A percentile compares a stretch with the other conserved stretches of the same genome.
These are phyloP conservation scores for Leishmania braziliensis DNA, from an alignment of 208 protist genomes.

Conservation along the genomic window DNA sequence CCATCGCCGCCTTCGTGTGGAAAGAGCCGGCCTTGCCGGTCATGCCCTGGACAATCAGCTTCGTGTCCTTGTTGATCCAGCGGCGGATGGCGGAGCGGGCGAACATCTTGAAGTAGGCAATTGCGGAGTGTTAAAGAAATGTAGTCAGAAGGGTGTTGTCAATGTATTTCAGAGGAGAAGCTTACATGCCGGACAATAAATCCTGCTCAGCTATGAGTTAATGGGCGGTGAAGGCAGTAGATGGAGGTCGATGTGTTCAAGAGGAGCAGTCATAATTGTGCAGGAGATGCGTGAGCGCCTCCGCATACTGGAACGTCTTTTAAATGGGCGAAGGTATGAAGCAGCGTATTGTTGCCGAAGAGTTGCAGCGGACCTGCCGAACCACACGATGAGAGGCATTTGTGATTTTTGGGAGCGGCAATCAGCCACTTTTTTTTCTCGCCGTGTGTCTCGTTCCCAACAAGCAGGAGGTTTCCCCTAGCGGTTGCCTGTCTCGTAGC, in stretches of 20 bases:
- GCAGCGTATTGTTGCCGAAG: neutral
- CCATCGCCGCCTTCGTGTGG: slow-evolving; percentile 97
- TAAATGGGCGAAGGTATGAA: neutral
- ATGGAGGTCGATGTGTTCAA: neutral
- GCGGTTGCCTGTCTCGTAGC: neutral
- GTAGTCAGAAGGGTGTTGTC: neutral
- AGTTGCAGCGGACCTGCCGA: neutral
- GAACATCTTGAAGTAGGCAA: slow-evolving; percentile 45
- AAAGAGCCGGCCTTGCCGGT: slow-evolving; percentile 99
- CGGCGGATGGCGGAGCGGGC: slow-evolving; percentile 54
- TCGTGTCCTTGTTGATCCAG: slow-evolving; percentile 96
- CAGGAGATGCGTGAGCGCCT: neutral
- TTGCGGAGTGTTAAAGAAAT: neutral
- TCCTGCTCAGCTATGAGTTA: neutral
- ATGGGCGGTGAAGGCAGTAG: neutral
- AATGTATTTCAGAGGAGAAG: neutral
- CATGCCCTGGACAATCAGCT: slow-evolving; percentile 99
- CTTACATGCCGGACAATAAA: neutral
- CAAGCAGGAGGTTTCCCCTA: too few species aligned
- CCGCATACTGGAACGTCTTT: neutral
- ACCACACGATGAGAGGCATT: too few species aligned
- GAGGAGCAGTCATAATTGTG: neutral
- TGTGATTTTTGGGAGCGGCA: neutral
- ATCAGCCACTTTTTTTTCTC: neutral
- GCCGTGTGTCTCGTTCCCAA: neutral